Base-by-base conservation (phyloP, 768 basidiomycete species). In the Mycena leptocephala region DNA sequence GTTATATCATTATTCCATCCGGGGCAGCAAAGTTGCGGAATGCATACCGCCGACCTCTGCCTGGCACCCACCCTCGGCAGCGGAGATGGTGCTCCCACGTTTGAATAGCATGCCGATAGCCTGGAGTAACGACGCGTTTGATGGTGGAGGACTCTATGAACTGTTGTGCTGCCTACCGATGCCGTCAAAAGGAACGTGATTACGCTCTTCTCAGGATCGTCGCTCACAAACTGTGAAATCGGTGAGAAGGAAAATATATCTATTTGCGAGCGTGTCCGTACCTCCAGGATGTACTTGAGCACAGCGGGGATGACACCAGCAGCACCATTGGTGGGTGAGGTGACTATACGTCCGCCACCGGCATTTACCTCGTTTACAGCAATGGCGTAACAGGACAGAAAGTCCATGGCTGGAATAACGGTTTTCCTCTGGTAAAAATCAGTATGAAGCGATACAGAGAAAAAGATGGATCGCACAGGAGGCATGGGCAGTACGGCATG, bases 281-380 rank as follows among this genome's bases (percentile, higher is more conserved):
- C 94, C 89, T 97, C 96, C 37, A 94, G 83, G 63, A 97, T 93
- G 80, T 97, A 97, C 83, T 98, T 99, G 74, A 98, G 86, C 26
- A 96, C 95, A 11, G 94, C 94, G 26, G 97, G 98, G 66, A 99
- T 98, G 55, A 99, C 95, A 9, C 97, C 98, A 13, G 95, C 95
- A 0, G 97, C 96, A 55, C 97, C 97, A 81, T 97, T 97, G 8
- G 97, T 97, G 3, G 96, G 97, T 7, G 95, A 95, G 2, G 97
- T 99, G 58, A 99, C 97, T 66, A 99, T 98, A 37, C 97, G 90
- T 0, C 64, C 97, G 0, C 97, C 97, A 35, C 92, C 90, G 5
- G 97, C 97, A 80, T 98, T 98, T 16, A 98, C 97, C 83, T 98
- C 97, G 80, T 98, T 98, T 16, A 97, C 96, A 22, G 96, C 96